Evolutionary conservation across 163 green algal species (phyloP), one percentile per base, ranked within the genome.

Genomic region (Chlorella variabilis): DNA sequence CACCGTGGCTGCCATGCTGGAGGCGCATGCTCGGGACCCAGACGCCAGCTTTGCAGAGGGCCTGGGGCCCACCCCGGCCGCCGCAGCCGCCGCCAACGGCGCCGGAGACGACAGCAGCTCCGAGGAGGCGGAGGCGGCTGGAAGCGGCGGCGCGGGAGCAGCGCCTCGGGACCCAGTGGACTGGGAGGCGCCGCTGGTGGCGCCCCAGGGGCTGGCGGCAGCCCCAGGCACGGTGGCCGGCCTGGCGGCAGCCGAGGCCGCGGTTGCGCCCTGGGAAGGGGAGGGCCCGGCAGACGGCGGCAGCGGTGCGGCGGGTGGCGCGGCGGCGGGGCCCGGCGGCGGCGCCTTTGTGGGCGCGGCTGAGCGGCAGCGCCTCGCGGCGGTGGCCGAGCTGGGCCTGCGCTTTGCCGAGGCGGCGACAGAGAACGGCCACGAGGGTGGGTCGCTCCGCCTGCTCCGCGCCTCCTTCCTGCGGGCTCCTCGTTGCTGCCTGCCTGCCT

Each of bases 341-440:
- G 48, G 15, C 27, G 42, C 31, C 11, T 77, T 71, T 76, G 34
- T 83, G 49, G 78, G 80, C n/a, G 38, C 78, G 1, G 75, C 54
- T 1, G 84, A 85, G 79, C 38, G 71, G 33, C 49, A 58, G 38
- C 62, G 74, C 2, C 66, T 85, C n/a, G 54, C 49, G 23, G 36
- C 45, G 0, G 71, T 73, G 23, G 79, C 75, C 21, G 38, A 79
- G 41, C 80, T 87, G 45, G 85, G 85, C 1, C 70, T 89, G 41
- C 63, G 71, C 13, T 84, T 89, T 81, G 77, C 85, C 4, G 77
- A 86, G 36, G 78, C 61, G 2, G 76, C 75, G 23, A 34, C 79
- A 5, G 27, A 79, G 17, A 71, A 51, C 0, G 81, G 77, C 3
- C 76, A 87, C 15, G 65, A 70, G 29, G 76, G 76, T 82, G 65